Base-by-base conservation (phyloP, 441 rosid species). In the Jatropha multifida region DNA sequence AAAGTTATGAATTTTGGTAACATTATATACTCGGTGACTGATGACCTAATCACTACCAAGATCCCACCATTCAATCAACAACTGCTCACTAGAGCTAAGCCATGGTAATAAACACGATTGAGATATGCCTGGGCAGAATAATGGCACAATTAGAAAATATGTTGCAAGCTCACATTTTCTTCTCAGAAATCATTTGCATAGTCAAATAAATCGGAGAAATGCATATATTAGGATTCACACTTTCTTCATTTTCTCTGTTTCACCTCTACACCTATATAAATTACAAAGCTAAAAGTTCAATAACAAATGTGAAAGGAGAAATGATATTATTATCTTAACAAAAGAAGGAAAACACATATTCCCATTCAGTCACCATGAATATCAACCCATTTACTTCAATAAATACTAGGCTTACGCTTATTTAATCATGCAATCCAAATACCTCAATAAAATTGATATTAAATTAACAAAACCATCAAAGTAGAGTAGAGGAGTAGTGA, bases 401-500 rank as follows among this genome's bases (percentile, higher is more conserved):
- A n/a, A 71, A 20, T 20, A 60, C 46, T 32, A 17, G 18, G 14
- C 5, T 54, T 0, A 1, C 4, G 4, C n/a, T 27, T 46, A 46
- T 42, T 23, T 15, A 71, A 62, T 49, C 68, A 55, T 63, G 69
- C 69, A 73, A 71, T 58, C 64, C 18, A 10, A 61, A 27, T 27
- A 37, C 12, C 18, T 0, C 15, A 62, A 2, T 49, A 71, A 67
- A 52, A 55, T 66, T 52, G 17, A 77, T 13, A 38, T 44, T 68
- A 51, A 62, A 32, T 63, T 1, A 59, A 58, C 51, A 51, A 23
- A 20, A 23, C 26, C 1, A 51, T 10, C 3, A 26, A 54, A 42
- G 27, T 37, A 63, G 58, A 32, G 32, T 32, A 32, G 32, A 32
- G 32, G 32, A 32, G 32, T 0, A 32, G 32, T 32, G 32, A 32